Base-by-base conservation (phyloP, 345 rosid species). In the Moricandia moricandioides region DNA sequence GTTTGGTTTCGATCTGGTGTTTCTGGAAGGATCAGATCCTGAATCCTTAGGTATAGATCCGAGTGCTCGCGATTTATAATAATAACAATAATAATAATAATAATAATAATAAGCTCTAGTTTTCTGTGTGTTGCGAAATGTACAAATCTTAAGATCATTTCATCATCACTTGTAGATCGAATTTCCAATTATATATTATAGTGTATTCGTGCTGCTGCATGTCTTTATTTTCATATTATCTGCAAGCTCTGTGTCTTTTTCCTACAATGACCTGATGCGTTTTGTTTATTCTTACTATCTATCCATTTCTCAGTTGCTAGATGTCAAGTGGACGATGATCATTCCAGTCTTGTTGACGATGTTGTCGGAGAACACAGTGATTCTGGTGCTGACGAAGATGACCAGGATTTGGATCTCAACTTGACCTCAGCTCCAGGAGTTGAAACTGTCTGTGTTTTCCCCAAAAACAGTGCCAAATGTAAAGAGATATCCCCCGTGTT, bases 381-480 rank as follows among this genome's bases (percentile, higher is more conserved):
- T 68, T 84, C 74, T 26, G 81, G 49, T 0, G 95, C 81, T 56
- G 73, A 76, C 54, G 95, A 87, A 43, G 98, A 87, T 61, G 89
- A 83, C 3, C 89, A 81, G 14, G 91, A 92, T 59, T 87, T 82
- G 63, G 90, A 84, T 63, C 82, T 75, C 12, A 80, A 49, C 71
- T 91, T 86, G 66, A 62, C 83, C 67, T 86, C 94, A 0, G 91
- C 94, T 81, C 86, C 90, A 0, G 95, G 91, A 59, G 86, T 96
- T 63, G 88, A 81, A 24, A 91, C 91, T 0, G 84, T 88, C 51
- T 84, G 84, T 39, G 86, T 90, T 63, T 95, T 90, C 86, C 99
- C 94, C 65, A 89, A 91, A 72, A 92, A 92, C 78, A 86, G 85
- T 10, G 96, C 87, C 1, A 88, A 84, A 80, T 18, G 99, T 89